Base-by-base conservation (phyloP, 2,329 filamentous ascomycete genomes). In the Penicillium sp. region DNA sequence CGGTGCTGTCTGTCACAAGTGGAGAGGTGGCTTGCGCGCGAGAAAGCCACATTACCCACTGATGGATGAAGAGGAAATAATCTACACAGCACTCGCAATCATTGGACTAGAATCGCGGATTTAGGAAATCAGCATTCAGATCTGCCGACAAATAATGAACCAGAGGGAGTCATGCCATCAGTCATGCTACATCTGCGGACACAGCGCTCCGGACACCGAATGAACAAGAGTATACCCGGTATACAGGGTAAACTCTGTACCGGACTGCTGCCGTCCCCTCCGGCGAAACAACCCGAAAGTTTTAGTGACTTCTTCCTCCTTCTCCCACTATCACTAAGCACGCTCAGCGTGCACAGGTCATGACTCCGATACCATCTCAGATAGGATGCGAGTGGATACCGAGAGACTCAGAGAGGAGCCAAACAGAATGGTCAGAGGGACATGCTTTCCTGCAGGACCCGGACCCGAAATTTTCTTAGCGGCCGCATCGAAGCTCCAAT, bases 341-440 rank as follows among this genome's bases (percentile, higher is more conserved):
- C 33, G 16, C 46, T 33, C 28, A 28, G 46, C 46, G 28, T 19
- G 6, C 16, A 49, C 26, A 49, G 28, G 35, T 33, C 30, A 51
- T 51, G 48, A 51, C 48, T 35, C 48, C 48, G 48, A 51, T 51
- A 35, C 48, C 48, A 35, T 51, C 19, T 35, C 30, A 19, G 48
- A 51, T 14, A 33, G 28, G 48, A 22, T n/a, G 6, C 35, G 30
- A 48, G 45, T 48, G 45, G 45, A 48, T 26, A 25, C 45, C 26
- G 43, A 46, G 43, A 26, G 25, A 33, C 30, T 14, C 11, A 14
- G 11, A 37, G 13, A 37, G 16, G 26, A 10, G 30, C 30, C 30
- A 28, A 48, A 48, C 28, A 48, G 45, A 48, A 46, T 46, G 43
- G 40, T 43, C 40, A 11, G 40, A 25, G 19, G 25, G 45, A 30